Evolutionary conservation across 2,329 filamentous ascomycete genomes (phyloP), one percentile per base, ranked within the genome.

Genomic region (Pyricularia sp.): DNA sequence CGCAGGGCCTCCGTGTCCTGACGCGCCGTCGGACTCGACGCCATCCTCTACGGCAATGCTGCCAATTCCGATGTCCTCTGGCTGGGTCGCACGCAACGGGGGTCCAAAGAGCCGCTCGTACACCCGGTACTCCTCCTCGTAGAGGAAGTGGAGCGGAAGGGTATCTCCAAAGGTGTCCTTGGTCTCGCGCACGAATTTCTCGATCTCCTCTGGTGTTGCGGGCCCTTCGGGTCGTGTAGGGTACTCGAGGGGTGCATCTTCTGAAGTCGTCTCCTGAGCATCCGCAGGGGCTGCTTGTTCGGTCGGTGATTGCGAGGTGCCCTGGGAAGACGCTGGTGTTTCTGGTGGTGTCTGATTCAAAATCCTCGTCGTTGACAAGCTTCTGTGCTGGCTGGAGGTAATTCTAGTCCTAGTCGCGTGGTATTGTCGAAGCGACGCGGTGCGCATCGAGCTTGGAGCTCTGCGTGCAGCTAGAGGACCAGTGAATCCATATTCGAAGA

Each of bases 91-190:
- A 57, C 86, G 81, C 67, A 90, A 73, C 1, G 92, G 91, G 40
- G 87, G 80, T 1, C 93, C 93, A 73, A 94, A 97, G 19, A 96
- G 77, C 68, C 91, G 82, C 72, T 89, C 86, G 74, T 96, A 96
- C 0, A 96, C 77, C 62, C 78, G 78, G 70, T 88, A 87, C 73
- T 96, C 92, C 64, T 88, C 83, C 0, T 82, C 79, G 40, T 80
- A 86, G 63, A 97, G 75, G 70, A 90, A 85, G 40, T 82, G 86
- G 35, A 85, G 83, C 0, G 93, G 93, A 28, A 97, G 75, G 0
- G 82, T 87, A 71, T 94, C 87, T 67, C 91, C 88, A 73, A 91
- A 96, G 9, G 84, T 81, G 68, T 90, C 87, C 70, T 88, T 85
- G 44, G 90, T 88, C 69, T 85, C 81, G 65, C 89, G 84, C 35